phyloP scores from a whole-genome alignment of 495 filamentous ascomycete genomes.

The Xylaria curta region DNA sequence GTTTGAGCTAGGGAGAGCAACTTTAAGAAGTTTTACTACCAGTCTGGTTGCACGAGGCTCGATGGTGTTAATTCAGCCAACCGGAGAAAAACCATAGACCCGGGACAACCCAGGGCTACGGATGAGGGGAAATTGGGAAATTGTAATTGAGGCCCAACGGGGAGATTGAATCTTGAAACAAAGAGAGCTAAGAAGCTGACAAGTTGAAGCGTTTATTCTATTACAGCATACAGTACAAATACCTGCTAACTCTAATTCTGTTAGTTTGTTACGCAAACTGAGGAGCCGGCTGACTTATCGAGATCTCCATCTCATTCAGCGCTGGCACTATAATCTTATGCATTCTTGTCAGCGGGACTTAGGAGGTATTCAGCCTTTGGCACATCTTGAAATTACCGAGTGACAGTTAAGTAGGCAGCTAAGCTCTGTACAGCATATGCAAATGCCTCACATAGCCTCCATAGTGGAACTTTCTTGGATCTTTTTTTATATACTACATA shows the following conservation, averaged over 20 bases:
- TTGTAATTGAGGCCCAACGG: neutral
- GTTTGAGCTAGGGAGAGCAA: neutral
- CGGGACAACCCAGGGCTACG: neutral
- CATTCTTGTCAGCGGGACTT: neutral
- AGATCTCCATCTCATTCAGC: neutral
- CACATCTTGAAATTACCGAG: neutral
- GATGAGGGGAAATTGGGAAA: neutral
- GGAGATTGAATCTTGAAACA: neutral
- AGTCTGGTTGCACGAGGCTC: neutral
- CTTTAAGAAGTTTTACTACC: neutral
- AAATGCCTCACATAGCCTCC: neutral
- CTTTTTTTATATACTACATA: neutral
- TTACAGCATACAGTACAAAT: neutral
- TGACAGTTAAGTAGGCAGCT: neutral
- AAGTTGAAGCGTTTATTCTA: neutral
- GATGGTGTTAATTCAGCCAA: neutral
- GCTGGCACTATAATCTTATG: neutral
- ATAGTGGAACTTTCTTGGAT: neutral
- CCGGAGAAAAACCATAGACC: slow-evolving; percentile 12
- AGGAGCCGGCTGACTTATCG: neutral
- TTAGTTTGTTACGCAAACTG: too few relatives aligned
- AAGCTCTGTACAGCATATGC: neutral
- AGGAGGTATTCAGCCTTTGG: neutral
- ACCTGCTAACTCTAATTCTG: neutral
- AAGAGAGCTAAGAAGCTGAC: neutral